Percentiles rank a stretch among this genome's conserved stretches.
Conservation (phyloP, 306 rosid species). For the Corylus avellana region DNA sequence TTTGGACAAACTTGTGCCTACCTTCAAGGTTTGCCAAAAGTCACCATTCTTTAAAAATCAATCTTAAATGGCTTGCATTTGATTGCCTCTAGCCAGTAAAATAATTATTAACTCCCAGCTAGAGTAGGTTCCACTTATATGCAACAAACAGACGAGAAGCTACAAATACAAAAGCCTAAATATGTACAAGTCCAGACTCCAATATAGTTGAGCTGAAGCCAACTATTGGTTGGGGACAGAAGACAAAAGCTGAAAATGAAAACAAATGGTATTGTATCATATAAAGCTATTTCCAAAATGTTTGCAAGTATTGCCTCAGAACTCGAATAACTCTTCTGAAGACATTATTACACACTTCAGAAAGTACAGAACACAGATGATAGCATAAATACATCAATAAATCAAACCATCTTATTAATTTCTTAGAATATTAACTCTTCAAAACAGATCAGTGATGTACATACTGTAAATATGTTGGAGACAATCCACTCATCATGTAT, state of each 20-base stretch:
- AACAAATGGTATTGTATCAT: background rate
- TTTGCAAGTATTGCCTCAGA: background rate
- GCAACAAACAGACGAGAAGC: too few relatives aligned
- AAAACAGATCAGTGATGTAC: background rate
- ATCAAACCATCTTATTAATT: background rate
- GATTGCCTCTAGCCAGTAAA: background rate
- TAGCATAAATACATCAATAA: background rate
- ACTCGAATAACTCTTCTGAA: background rate
- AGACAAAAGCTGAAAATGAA: background rate
- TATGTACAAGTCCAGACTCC: background rate
- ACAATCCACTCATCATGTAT: slow-evolving; percentile 10
- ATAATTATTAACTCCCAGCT: background rate
- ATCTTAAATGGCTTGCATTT: background rate
- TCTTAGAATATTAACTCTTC: background rate
- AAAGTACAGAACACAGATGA: background rate
- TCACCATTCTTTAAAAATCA: too few relatives aligned
- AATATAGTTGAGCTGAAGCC: background rate
- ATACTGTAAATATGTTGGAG: background rate
- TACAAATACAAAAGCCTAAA: too few relatives aligned
- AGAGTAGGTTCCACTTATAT: background rate
- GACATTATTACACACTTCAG: background rate
- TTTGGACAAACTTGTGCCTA: too few relatives aligned
- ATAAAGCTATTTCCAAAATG: background rate
- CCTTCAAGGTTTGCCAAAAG: too few relatives aligned
- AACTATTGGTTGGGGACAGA: background rate